These are phyloP conservation scores for Phytophthora sp. DNA, from an alignment of 352 stramenopile genomes.

Conservation along the genomic window DNA sequence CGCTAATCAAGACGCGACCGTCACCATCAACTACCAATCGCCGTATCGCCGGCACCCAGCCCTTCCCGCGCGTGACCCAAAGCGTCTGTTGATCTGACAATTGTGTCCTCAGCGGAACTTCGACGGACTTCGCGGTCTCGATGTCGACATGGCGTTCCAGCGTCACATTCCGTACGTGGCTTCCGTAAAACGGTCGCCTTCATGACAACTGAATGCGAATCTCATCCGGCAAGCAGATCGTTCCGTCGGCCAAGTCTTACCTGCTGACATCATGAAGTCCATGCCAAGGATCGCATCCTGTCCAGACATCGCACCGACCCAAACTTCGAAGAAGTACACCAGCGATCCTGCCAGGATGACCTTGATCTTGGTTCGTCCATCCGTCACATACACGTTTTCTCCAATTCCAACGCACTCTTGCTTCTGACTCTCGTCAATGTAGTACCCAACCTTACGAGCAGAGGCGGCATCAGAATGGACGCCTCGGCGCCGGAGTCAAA, in stretches of 20 bases:
- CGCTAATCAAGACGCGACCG: too few species aligned
- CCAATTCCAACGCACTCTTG: conserved; percentile 9
- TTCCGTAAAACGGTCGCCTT: neutral
- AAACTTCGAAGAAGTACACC: conserved; percentile 13
- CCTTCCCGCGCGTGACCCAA: conserved; percentile 1
- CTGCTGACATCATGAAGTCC: conserved; percentile 20
- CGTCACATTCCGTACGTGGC: neutral
- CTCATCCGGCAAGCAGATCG: conserved; percentile 16
- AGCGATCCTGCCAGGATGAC: conserved; percentile 8
- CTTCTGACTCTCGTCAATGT: conserved; percentile 9
- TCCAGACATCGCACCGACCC: conserved; percentile 15
- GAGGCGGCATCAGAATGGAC: conserved; percentile 23
- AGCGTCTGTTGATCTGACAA: neutral
- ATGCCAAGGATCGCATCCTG: conserved; percentile 17
- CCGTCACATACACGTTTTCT: conserved; percentile 1
- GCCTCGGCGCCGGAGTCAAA: conserved; percentile 28
- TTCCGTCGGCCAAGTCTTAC: conserved; percentile 11
- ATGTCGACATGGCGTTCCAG: neutral
- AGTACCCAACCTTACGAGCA: conserved; percentile 26
- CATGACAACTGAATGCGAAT: conserved; percentile 1
- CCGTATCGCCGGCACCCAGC: too few species aligned
- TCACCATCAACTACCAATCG: too few species aligned
- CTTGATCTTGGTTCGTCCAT: conserved; percentile 17
- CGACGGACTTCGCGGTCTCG: neutral
- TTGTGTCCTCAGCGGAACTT: neutral